Conservation (phyloP, 2,329 filamentous ascomycete genomes). For the Tolypocladium capitatum region DNA sequence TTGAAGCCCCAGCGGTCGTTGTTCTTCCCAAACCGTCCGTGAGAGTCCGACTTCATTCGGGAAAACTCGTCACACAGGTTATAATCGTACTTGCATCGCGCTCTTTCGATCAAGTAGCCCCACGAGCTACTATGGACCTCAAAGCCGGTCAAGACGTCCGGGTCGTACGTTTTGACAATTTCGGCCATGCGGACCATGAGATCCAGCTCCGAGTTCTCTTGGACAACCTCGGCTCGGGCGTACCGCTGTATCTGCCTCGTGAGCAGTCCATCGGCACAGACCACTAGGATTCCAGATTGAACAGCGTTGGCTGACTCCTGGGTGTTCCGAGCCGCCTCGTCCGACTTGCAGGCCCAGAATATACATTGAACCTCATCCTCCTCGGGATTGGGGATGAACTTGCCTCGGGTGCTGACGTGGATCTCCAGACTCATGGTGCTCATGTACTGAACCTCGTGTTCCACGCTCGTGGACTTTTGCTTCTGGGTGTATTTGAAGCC, state of each 20-base stretch:
- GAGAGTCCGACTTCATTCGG: slow-evolving; percentile 70
- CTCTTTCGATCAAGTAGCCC: slow-evolving; percentile 90
- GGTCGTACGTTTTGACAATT: slow-evolving; percentile 71
- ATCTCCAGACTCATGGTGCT: slow-evolving; percentile 90
- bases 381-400: slow-evolving; percentile 75
- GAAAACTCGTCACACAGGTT: slow-evolving; percentile 87
- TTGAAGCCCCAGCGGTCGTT: slow-evolving; percentile 88
- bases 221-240: slow-evolving; percentile 49
- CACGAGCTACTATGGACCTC: slow-evolving; percentile 89
- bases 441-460: slow-evolving; percentile 87
- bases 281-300: slow-evolving; percentile 57
- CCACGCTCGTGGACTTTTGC: slow-evolving; percentile 58
- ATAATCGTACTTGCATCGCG: slow-evolving; percentile 73
- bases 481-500: slow-evolving; percentile 80
- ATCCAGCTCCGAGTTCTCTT: slow-evolving; percentile 71
- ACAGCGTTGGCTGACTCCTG: slow-evolving; percentile 32
- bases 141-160: slow-evolving; percentile 87
- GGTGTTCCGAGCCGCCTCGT: slow-evolving; percentile 33
- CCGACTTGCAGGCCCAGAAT: slow-evolving; percentile 80
- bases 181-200: slow-evolving; percentile 76
- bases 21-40: slow-evolving; percentile 75
- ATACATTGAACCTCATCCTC: slow-evolving; percentile 79
- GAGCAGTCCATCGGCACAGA: slow-evolving; percentile 49
- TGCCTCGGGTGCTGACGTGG: slow-evolving; percentile 76
- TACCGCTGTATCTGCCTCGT: slow-evolving; percentile 49